Conservation (phyloP, 2,329 filamentous ascomycete genomes). For the Neophaeococcomyces mojaviensis region DNA sequence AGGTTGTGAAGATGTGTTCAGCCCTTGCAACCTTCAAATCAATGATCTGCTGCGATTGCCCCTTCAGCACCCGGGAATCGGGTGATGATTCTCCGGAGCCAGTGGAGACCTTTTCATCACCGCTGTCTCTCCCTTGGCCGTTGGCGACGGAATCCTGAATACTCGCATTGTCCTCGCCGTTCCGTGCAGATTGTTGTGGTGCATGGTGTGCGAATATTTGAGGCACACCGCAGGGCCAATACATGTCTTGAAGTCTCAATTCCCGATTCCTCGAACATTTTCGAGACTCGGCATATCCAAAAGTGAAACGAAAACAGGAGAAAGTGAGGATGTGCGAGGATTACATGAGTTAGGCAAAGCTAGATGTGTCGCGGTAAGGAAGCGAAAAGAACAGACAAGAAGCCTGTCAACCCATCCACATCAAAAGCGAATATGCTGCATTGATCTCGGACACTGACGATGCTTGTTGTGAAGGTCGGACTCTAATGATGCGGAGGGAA, state of each 20-base stretch:
- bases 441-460: no score
- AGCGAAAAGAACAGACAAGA: neutral
- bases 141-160: conserved; percentile 46
- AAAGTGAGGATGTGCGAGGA: neutral
- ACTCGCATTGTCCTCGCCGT: conserved; percentile 43
- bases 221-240: conserved; percentile 45
- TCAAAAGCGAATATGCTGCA: no score
- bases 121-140: neutral
- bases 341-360: neutral
- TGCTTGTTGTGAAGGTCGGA: no score
- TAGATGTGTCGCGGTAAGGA: neutral
- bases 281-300: conserved; percentile 8
- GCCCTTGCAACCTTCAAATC: conserved; percentile 69
- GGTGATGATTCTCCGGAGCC: no score
- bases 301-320: neutral
- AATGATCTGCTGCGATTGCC: conserved; percentile 43
- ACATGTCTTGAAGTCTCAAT: conserved; percentile 29
- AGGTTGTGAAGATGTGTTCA: conserved; percentile 78
- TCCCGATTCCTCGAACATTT: conserved; percentile 14
- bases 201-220: conserved; percentile 43
- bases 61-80: conserved; percentile 20
- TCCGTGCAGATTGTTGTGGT: conserved; percentile 26
- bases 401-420: no score
- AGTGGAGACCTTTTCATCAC: conserved; percentile 21
- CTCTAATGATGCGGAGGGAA: no score